Evolutionary conservation across 306 rosid genomes (phyloP), one percentile per base, ranked within the genome.

Genomic region (Phaseolus lunatus): DNA sequence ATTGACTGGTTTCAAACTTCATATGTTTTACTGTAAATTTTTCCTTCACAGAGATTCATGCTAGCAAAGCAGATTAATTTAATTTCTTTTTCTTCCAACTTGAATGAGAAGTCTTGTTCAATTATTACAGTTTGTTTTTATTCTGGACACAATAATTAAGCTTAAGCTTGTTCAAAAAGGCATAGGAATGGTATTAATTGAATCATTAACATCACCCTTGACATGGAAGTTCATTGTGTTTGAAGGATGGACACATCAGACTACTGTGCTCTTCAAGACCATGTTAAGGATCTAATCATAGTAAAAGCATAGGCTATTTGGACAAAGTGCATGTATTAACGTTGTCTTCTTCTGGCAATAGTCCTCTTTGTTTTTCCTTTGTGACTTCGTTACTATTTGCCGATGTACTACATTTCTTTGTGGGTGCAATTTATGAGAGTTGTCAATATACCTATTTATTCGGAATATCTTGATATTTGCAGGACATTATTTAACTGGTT

Each of bases 401-500:
- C 58, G 14, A 11, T 37, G 76, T 62, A 33, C 70, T 63, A 29
- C 76, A 15, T 35, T 63, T 85, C 48, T 49, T 9, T 26, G 9
- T 67, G 57, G 49, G 41, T 53, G 52, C 43, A 52, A 29, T 35
- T 66, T 54, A 48, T 43, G 44, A 65, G 35, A 31, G 61, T 73
- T 81, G 18, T 47, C 26, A 9, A 62, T 37, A 49, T 26, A 29
- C 16, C 53, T 66, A 54, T 45, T 19, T 26, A 2, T 16, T 67
- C 69, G 22, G 72, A 22, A 63, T 33, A 66, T 41, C 81, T 77
- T 63, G 61, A 66, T 67, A 58, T 56, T 31, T 67, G 61, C 29
- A 37, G 7, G 7, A 19, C 41, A 67, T 73, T 9, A 26, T 45
- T 57, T 16, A 43, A 37, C 73, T 53, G 64, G 57, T 45, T 49